Evolutionary conservation across 768 basidiomycete genomes (phyloP).

Genomic region (Gautieria morchelliformis): DNA sequence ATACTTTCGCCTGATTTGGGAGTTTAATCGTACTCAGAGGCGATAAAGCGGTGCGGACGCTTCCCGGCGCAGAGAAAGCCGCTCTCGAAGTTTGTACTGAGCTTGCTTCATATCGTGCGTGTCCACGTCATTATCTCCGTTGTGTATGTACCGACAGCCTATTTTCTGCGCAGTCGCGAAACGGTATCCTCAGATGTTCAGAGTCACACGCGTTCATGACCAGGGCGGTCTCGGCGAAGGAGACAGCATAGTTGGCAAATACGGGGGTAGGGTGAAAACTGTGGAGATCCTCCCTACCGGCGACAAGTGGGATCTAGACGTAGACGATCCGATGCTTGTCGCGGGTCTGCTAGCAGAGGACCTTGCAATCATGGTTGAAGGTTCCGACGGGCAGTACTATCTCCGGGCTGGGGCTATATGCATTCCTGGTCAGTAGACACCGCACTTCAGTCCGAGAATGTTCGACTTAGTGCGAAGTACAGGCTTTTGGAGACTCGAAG

Average conservation of each 20-base stretch:
- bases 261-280: constrained; percentile 27
- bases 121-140: background rate
- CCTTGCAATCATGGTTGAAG: constrained; percentile 21
- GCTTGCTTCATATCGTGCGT: constrained; percentile 6
- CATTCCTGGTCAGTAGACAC: constrained; percentile 39
- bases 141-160: background rate
- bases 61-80: constrained; percentile 24
- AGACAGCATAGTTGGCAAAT: constrained; percentile 16
- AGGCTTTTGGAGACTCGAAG: constrained; percentile 71
- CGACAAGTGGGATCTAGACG: constrained; percentile 41
- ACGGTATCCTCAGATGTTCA: constrained; percentile 47
- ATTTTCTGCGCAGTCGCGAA: background rate
- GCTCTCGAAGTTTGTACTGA: constrained; percentile 8
- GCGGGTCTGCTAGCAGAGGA: constrained; percentile 47
- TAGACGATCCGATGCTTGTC: constrained; percentile 49
- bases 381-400: constrained; percentile 56
- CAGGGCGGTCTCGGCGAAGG: constrained; percentile 33
- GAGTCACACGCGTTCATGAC: constrained; percentile 29
- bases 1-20: background rate
- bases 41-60: constrained; percentile 35
- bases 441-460: background rate
- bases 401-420: constrained; percentile 67
- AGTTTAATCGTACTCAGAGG: constrained; percentile 24
- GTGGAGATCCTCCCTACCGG: constrained; percentile 43
- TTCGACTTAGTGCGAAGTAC: constrained; percentile 5